A percentile compares a stretch with the other conserved stretches of the same genome.
These are phyloP conservation scores for Suillus spraguei DNA, from an alignment of 768 basidiomycete genomes.

Conservation along the genomic window DNA sequence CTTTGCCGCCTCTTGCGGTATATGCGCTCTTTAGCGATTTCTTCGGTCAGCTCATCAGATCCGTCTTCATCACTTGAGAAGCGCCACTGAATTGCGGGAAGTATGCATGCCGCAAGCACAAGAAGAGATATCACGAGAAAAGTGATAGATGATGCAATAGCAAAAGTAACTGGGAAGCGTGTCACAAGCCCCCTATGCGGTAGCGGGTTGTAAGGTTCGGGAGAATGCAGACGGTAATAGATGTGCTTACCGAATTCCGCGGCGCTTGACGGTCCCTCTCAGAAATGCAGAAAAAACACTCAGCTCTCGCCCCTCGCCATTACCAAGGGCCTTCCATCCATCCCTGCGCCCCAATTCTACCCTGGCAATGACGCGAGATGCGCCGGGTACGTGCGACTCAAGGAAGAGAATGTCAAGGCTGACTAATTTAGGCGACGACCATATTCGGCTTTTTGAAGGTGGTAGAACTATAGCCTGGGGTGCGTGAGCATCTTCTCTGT, in stretches of 20 bases:
- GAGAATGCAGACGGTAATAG: background rate
- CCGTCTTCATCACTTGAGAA: constrained; percentile 21
- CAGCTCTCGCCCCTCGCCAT: constrained; percentile 72
- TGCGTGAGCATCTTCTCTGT: constrained; percentile 16
- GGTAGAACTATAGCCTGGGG: constrained; percentile 62
- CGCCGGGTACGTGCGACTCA: constrained; percentile 50
- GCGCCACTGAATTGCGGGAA: constrained; percentile 45
- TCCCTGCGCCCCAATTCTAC: constrained; percentile 78
- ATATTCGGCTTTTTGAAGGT: constrained; percentile 36
- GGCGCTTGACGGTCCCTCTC: constrained; percentile 61
- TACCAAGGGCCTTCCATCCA: constrained; percentile 68
- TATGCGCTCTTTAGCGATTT: constrained; percentile 22
- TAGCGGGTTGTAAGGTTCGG: constrained; percentile 9
- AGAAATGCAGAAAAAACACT: constrained; percentile 65
- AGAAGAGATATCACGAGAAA: constrained; percentile 52
- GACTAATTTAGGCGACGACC: constrained; percentile 42
- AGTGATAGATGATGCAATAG: constrained; percentile 44
- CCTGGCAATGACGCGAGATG: constrained; percentile 52
- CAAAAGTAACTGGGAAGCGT: constrained; percentile 64
- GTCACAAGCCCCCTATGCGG: constrained; percentile 62
- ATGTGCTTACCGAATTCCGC: constrained; percentile 66
- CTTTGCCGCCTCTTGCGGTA: constrained; percentile 7
- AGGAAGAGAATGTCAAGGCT: constrained; percentile 60
- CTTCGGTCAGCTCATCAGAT: constrained; percentile 2
- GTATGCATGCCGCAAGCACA: constrained; percentile 51